phyloP scores from a whole-genome alignment of 192 early-diverging fungal genomes.

The Entomortierella lignicola region DNA sequence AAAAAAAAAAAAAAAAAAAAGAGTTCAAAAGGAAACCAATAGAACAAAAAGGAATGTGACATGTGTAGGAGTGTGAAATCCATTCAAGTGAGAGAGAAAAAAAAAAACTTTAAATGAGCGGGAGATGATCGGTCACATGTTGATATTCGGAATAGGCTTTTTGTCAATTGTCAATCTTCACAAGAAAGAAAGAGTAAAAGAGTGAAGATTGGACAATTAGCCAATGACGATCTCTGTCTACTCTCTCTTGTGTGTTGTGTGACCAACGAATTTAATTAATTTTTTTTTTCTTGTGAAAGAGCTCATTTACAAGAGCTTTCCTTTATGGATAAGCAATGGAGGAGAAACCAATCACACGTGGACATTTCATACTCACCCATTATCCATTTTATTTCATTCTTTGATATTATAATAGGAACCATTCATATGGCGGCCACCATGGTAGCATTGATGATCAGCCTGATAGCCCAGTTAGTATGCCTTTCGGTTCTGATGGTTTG shows the following conservation, averaged over 20 bases:
- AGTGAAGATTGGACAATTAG: too few species aligned
- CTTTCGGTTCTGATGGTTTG: slow-evolving; percentile 17
- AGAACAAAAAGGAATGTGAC: too few species aligned
- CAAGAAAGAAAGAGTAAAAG: neutral
- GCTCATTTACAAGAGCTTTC: too few species aligned
- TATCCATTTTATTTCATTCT: too few species aligned
- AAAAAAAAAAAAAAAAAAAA: neutral
- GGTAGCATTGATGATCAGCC: slow-evolving; percentile 29
- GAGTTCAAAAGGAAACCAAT: too few species aligned
- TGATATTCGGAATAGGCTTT: neutral
- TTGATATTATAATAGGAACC: slow-evolving; percentile 12
- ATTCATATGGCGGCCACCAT: slow-evolving; percentile 29
- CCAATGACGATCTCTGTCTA: too few species aligned
- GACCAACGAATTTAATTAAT: too few species aligned
- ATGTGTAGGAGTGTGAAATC: slow-evolving; percentile 24
- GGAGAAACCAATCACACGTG: neutral
- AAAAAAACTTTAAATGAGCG: slow-evolving; percentile 1
- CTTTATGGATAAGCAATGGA: too few species aligned
- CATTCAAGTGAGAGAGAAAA: neutral
- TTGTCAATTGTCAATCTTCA: neutral
- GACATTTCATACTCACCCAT: neutral
- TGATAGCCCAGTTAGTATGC: slow-evolving; percentile 32
- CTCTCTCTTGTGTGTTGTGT: too few species aligned
- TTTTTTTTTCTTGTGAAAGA: too few species aligned
- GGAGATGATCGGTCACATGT: slow-evolving; percentile 28